Base-by-base conservation (phyloP, 1,284 basidiomycete genomes). In the Fistulina hepatica region DNA sequence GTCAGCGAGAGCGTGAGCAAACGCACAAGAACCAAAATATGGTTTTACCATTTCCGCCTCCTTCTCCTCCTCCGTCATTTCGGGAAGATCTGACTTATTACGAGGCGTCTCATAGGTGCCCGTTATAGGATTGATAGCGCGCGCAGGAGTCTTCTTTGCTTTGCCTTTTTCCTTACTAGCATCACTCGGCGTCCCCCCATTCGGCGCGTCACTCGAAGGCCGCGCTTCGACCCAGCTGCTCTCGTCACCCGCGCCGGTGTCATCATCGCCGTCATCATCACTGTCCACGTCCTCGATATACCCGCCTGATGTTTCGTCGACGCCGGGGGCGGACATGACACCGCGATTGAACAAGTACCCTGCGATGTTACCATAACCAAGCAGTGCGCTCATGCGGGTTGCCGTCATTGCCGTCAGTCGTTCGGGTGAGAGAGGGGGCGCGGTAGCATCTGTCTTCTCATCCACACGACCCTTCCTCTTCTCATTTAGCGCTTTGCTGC, bases 41-140 rank as follows among this genome's bases (percentile, higher is more conserved):
- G n/a, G n/a, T n/a, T n/a, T n/a, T n/a, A n/a, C n/a, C 32, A 90
- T 83, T 61, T 97, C 92, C 11, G 64, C 64, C 53, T 93, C 86
- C 56, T 91, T 92, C 64, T 95, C 90, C 52, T 91, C 90, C 15
- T 91, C 80, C 0, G 84, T 81, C 89, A 95, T 91, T 28, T 78
- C 71, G 40, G 53, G 63, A 44, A 44, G 54, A n/a, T 31, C 28
- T n/a, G 13, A 9, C 6, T 52, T 48, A 21, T 49, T 41, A 35
- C 60, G 57, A 4, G 63, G 59, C 42, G 53, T 52, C 40, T 72
- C 62, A 12, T 63, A 65, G 12, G 73, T 73, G 13, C 81, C 85
- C 1, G 84, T 91, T 51, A 90, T 89, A 0, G 86, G 84, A 54
- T 90, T 81, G 51, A 89, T 77, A 19, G 28, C 15, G 28, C 10